phyloP scores from a whole-genome alignment of 148 eudicot species.

The Camellia sinensis region DNA sequence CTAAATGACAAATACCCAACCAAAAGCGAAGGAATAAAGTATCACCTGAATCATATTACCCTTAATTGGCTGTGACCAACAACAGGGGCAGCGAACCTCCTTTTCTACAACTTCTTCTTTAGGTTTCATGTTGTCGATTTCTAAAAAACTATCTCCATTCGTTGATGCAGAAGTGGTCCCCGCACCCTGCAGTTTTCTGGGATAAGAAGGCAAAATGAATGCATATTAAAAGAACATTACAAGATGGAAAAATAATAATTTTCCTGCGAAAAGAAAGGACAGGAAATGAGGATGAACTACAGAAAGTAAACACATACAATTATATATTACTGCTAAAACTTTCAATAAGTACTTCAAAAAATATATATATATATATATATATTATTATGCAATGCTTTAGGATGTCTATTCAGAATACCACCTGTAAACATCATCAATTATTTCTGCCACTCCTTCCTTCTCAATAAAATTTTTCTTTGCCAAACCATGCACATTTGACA shows the following conservation, averaged over 20 bases:
- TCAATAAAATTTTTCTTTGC: conserved; percentile 61
- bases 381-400: neutral
- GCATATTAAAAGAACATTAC: neutral
- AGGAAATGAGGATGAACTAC: neutral
- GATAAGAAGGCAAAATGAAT: conserved; percentile 2
- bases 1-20: neutral
- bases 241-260: neutral
- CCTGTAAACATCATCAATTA: conserved; percentile 92
- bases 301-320: neutral
- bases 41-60: conserved; percentile 39
- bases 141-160: conserved; percentile 44
- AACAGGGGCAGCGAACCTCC: conserved; percentile 65
- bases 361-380: no score
- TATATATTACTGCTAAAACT: neutral
- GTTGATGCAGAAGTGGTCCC: conserved; percentile 77
- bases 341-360: neutral
- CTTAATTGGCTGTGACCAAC: conserved; percentile 39
- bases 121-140: conserved; percentile 46
- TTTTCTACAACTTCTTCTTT: conserved; percentile 77
- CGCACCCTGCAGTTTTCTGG: conserved; percentile 75
- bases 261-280: neutral
- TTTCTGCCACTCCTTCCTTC: conserved; percentile 70
- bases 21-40: neutral
- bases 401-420: conserved; percentile 17
- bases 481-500: conserved; percentile 46